These are phyloP conservation scores for Alloascoidea hylecoeti DNA, from an alignment of 805 yeast species.

Conservation along the genomic window DNA sequence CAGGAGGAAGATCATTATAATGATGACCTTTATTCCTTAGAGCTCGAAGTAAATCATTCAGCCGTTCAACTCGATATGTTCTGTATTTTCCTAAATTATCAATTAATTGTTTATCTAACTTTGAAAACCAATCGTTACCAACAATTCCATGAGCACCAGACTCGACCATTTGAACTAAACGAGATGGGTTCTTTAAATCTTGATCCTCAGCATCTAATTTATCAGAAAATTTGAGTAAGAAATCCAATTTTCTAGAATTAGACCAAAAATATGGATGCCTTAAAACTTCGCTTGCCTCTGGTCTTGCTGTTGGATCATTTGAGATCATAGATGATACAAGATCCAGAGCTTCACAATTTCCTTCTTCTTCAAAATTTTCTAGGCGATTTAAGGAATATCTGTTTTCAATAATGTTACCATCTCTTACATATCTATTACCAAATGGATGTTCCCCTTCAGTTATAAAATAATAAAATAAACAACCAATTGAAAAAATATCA, in stretches of 20 bases:
- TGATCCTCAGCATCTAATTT: constrained; percentile 75
- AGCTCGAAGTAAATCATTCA: constrained; percentile 82
- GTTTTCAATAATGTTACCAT: constrained; percentile 73
- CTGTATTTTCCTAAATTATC: constrained; percentile 84
- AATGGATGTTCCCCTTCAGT: constrained; percentile 85
- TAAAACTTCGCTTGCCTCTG: constrained; percentile 52
- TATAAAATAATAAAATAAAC: constrained; percentile 80
- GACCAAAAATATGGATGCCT: constrained; percentile 89
- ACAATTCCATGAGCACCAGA: constrained; percentile 26
- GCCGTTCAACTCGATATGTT: constrained; percentile 63
- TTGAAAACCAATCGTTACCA: constrained; percentile 61
- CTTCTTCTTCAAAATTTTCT: constrained; percentile 18
- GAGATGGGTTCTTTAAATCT: constrained; percentile 71
- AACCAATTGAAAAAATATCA: constrained; percentile 89
- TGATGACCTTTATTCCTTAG: constrained; percentile 91
- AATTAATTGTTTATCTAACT: constrained; percentile 59
- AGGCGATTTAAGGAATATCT: constrained; percentile 36
- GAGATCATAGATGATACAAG: constrained; percentile 62
- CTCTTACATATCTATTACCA: constrained; percentile 83
- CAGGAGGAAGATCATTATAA: constrained; percentile 73
- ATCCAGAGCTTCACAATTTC: constrained; percentile 55
- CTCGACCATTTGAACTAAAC: constrained; percentile 41
- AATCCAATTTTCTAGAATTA: constrained; percentile 58
- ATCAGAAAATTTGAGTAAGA: constrained; percentile 78
- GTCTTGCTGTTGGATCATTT: constrained; percentile 53